Percentiles rank a stretch among this genome's conserved stretches.
Evolutionary conservation across 2,329 filamentous ascomycete genomes (phyloP).

Genomic region (Colletotrichum musae): DNA sequence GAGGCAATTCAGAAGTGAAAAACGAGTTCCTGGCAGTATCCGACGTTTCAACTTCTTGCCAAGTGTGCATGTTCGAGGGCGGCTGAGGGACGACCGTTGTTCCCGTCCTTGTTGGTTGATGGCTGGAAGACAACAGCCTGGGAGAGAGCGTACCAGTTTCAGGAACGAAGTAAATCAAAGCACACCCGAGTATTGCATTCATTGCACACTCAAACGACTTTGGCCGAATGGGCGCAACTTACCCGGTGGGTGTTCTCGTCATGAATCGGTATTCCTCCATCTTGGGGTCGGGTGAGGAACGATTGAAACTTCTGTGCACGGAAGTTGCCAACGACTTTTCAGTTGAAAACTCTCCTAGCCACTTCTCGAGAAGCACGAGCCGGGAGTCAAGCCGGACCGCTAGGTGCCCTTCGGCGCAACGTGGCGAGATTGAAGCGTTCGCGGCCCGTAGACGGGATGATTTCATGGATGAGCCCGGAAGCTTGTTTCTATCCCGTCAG

Average conservation of each 20-base stretch:
- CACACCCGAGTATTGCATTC: no score
- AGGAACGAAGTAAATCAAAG: no score
- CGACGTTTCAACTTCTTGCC: neutral
- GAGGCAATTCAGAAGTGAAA: neutral
- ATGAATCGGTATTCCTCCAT: no score
- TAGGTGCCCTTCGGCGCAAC: conserved; percentile 22
- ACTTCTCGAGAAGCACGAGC: neutral
- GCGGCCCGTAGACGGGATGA: conserved; percentile 31
- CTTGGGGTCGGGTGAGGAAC: no score
- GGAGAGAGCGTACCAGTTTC: no score
- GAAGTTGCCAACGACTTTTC: neutral
- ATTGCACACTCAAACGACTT: no score
- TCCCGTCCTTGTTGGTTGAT: no score
- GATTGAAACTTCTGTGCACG: neutral
- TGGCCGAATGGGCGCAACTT: no score
- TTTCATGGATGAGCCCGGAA: conserved; percentile 2
- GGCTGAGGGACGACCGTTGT: no score
- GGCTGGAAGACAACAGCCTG: no score
- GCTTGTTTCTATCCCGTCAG: neutral
- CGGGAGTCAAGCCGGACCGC: neutral
- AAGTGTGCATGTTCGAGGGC: neutral
- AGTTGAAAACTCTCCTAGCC: neutral
- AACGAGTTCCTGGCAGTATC: neutral
- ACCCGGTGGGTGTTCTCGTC: no score
- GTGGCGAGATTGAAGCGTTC: conserved; percentile 1